Conservation (phyloP, 2,329 filamentous ascomycete genomes). For the Penicillium nordicum region DNA sequence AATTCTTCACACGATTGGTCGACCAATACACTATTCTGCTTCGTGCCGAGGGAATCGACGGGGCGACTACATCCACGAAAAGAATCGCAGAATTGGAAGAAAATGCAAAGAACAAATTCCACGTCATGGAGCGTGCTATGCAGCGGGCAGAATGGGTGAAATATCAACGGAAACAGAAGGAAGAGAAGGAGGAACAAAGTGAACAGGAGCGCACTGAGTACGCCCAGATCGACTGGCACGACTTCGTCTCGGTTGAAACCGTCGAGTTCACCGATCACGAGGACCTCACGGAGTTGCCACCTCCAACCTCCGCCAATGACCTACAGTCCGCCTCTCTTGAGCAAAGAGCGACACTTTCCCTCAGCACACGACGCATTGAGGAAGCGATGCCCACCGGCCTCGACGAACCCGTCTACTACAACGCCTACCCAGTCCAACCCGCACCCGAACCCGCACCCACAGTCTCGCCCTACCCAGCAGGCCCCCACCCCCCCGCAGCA, state of each 20-base stretch:
- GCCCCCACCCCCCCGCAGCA: constrained; percentile 35
- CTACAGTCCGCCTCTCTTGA: constrained; percentile 92
- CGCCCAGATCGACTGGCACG: constrained; percentile 94
- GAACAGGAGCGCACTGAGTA: constrained; percentile 75
- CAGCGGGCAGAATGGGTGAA: constrained; percentile 84
- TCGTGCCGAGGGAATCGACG: constrained; percentile 64
- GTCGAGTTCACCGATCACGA: constrained; percentile 88
- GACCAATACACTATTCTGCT: constrained; percentile 89
- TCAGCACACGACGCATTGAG: constrained; percentile 80
- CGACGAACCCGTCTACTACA: constrained; percentile 53
- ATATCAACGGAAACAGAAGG: constrained; percentile 78
- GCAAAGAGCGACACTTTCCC: constrained; percentile 86
- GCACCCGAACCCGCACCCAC: constrained; percentile 35
- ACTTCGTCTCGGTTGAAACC: constrained; percentile 93
- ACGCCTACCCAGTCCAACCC: constrained; percentile 43
- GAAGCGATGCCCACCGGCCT: constrained; percentile 87
- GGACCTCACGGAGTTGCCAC: constrained; percentile 78
- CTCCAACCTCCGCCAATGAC: constrained; percentile 84
- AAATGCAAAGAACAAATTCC: constrained; percentile 75
- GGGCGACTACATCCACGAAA: constrained; percentile 67
- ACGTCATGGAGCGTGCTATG: constrained; percentile 74
- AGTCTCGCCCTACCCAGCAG: constrained; percentile 22
- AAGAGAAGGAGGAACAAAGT: constrained; percentile 81
- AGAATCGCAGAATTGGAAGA: constrained; percentile 69
- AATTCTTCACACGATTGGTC: constrained; percentile 87